Evolutionary conservation across 106 monocot genomes (phyloP), one percentile per base, ranked within the genome.

Genomic region (Acanthochlamys bracteata): DNA sequence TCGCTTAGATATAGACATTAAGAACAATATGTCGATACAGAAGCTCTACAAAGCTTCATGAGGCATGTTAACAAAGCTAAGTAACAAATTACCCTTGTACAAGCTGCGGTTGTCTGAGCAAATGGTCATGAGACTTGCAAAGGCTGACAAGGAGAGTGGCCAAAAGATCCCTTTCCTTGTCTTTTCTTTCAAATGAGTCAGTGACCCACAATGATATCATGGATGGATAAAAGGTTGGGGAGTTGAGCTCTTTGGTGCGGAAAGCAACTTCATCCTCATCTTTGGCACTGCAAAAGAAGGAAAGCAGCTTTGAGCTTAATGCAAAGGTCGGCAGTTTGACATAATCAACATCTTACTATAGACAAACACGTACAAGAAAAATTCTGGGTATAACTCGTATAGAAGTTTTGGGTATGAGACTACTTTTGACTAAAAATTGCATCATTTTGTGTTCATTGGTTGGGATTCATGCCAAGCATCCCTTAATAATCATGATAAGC

Each of bases 161-260:
- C 53, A 98, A 66, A n/a, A 83, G 57, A 56, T 83, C 75, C 74
- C 91, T 85, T 56, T 98, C 96, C 71, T 57, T 67, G 20, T 84
- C 76, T 71, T 91, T 92, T 19, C 91, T 85, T 47, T 98, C 96
- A 69, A 98, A 98, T 24, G 96, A 91, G 40, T 98, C 84, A 0
- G 66, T 78, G 42, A 98, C 74, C 96, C 96, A 98, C 11, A 77
- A 41, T 27, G 88, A 91, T 51, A 98, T 66, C 71, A 92, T 81
- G 0, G 72, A 68, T 64, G 90, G 83, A 73, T 85, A 81, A 55
- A 88, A 88, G 60, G 53, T 66, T 7, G 88, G 85, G 17, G 88
- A 75, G 27, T 83, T 88, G 64, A 98, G 43, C 67, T 98, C 96
- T 73, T 78, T 75, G 20, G 91, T 66, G 74, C 96, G 85, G 71